Evolutionary conservation across 208 protist genomes (phyloP), one percentile per base, ranked within the genome.

Genomic region (Leishmania lainsoni): DNA sequence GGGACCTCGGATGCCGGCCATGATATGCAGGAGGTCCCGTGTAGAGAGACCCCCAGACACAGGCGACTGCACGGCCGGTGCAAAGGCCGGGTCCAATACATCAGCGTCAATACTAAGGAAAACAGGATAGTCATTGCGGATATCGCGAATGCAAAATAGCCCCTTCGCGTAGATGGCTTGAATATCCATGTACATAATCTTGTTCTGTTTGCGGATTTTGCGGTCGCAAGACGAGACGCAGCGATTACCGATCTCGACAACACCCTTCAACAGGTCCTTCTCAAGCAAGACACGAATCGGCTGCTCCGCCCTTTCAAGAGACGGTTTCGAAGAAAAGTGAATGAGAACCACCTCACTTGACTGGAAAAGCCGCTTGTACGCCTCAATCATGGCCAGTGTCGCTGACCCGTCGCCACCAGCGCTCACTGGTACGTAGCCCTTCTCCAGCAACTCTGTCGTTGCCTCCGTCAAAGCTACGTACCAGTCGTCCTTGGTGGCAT

Each of bases 101-200:
- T 90, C 88, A 20, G 89, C 88, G 79, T 97, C 86, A 79, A 97
- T 91, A 80, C 89, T 93, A 68, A 97, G 86, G 78, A 95, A 95
- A 22, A 97, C 91, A 9, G 91, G 91, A 74, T 91, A 97, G 83
- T 95, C 92, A 81, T 97, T 97, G 51, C 92, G 82, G 70, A 97
- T 94, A 79, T 97, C 93, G 22, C 92, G 89, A 77, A 97, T 93
- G 84, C 92, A 95, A 77, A 95, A 95, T 5, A 95, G 72, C 1
- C 92, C 92, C 63, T 97, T 97, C 3, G 91, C 86, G 75, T 92
- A 97, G 75, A 97, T 94, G n/a, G 91, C 93, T 52, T 94, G 91
- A 83, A 95, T 92, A 76, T 97, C 93, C 92, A 95, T 95, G 83
- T 97, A 97, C 79, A 95, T 89, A 59, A 93, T 89, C 78, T 94